Evolutionary conservation across 352 stramenopile genomes (phyloP).

Genomic region (Blastocystis sp.): DNA sequence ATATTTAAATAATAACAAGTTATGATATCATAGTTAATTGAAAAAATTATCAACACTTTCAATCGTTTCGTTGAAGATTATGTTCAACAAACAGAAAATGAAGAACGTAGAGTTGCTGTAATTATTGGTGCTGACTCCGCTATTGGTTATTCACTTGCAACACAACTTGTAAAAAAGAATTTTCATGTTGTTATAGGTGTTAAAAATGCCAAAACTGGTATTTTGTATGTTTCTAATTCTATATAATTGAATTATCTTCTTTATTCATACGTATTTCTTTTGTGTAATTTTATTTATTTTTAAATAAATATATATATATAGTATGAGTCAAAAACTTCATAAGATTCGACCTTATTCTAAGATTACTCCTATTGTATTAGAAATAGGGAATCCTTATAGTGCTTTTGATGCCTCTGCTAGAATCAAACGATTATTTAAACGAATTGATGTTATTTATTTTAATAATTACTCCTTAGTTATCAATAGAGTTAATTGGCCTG

Average conservation of each 20-base stretch:
- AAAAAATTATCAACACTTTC: conserved; percentile 8
- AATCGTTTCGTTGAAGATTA: conserved; percentile 33
- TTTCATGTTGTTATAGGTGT: conserved; percentile 34
- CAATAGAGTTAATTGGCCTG: conserved; percentile 34
- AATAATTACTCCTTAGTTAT: conserved; percentile 33
- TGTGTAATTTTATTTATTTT: too few species aligned
- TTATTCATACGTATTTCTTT: neutral
- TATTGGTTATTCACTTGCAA: conserved; percentile 35
- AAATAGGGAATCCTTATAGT: conserved; percentile 31
- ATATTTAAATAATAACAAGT: neutral
- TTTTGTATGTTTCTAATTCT: neutral
- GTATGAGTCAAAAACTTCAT: conserved; percentile 10
- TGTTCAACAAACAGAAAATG: conserved; percentile 16
- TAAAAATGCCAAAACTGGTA: neutral
- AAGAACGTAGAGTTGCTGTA: conserved; percentile 8
- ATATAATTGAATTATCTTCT: too few species aligned
- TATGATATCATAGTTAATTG: neutral
- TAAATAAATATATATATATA: too few species aligned
- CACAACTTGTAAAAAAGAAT: conserved; percentile 36
- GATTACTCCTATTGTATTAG: conserved; percentile 24
- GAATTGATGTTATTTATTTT: conserved; percentile 25
- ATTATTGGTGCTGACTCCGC: conserved; percentile 28
- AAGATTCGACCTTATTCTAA: conserved; percentile 13
- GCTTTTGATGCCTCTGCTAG: conserved; percentile 5
- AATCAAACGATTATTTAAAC: conserved; percentile 5